Conservation (phyloP, 2,329 filamentous ascomycete species). For the Cercospora beticola region DNA sequence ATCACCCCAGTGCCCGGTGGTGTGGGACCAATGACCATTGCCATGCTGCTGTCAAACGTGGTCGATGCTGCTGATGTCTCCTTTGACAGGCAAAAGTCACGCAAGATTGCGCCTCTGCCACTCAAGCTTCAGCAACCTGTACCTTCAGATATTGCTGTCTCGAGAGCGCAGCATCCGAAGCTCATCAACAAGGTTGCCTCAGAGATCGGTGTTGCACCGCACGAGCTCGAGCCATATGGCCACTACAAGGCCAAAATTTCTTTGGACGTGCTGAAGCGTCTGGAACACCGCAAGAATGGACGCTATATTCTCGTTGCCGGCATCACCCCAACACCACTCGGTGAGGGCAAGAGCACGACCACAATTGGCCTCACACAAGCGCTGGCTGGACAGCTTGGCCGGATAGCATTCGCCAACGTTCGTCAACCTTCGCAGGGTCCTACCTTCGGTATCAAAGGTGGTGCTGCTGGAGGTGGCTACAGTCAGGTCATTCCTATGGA, state of each 20-base stretch:
- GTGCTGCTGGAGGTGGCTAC: slow-evolving; percentile 94
- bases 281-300: slow-evolving; percentile 83
- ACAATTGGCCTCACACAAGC: slow-evolving; percentile 95
- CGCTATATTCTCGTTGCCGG: slow-evolving; percentile 91
- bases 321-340: slow-evolving; percentile 93
- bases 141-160: slow-evolving; percentile 94
- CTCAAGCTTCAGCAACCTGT: slow-evolving; percentile 77
- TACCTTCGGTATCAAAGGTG: slow-evolving; percentile 98
- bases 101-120: slow-evolving; percentile 78
- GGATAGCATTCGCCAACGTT: slow-evolving; percentile 92
- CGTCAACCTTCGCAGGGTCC: slow-evolving; percentile 95
- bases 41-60: slow-evolving; percentile 96
- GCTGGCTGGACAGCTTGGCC: slow-evolving; percentile 81
- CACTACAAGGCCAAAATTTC: slow-evolving; percentile 96
- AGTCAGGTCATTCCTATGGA: slow-evolving; percentile 99
- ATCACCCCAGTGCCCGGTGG: slow-evolving; percentile 97
- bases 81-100: slow-evolving; percentile 78
- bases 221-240: slow-evolving; percentile 92
- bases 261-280: slow-evolving; percentile 73
- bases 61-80: slow-evolving; percentile 79
- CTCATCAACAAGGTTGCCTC: slow-evolving; percentile 78
- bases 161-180: slow-evolving; percentile 86
- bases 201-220: slow-evolving; percentile 82
- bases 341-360: slow-evolving; percentile 97
- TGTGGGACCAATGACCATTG: slow-evolving; percentile 97